Base-by-base conservation (phyloP, 768 basidiomycete species). In the Agrocybe praecox region DNA sequence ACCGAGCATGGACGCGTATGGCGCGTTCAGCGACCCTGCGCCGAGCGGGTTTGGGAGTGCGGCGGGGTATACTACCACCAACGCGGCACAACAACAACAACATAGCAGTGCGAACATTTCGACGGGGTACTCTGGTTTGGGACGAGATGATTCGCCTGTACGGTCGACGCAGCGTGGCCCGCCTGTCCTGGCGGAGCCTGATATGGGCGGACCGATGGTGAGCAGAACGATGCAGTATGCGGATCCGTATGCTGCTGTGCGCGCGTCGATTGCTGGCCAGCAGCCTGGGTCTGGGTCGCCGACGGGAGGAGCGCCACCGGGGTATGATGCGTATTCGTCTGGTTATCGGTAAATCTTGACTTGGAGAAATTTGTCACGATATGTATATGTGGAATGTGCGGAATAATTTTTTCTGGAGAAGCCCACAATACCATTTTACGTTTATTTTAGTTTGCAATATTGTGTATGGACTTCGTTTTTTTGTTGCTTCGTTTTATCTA, bases 161-260 rank as follows among this genome's bases (percentile, higher is more conserved):
- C 62, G 62, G 14, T 59, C 69, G 22, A 36, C 59, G 51, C 62
- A 59, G 43, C 64, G 64, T n/a, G 72, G 67, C 2, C 65, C 81
- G 2, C 65, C 78, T 15, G 57, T 72, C 10, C 66, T 78, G 9
- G 77, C 82, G 21, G 74, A 79, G 46, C 70, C 70, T 57, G 78
- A 82, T 55, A 68, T 76, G 29, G 76, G 67, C n/a, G 64, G 73
- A 1, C 82, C 84, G 17, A 81, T 85, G 23, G 76, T 94, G 36
- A 94, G 92, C 71, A 76, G 93, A 68, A 96, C 94, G 52, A 95
- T 96, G 94, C 92, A 95, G 69, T 92, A 94, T 65, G 92, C 92
- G 21, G 89, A 94, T 66, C 92, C 92, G 9, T 94, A 94, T 66
- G 89, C 91, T 12, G 88, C 88, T 11, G 90, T 94, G 33, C 80